Evolutionary conservation across 495 filamentous ascomycete genomes (phyloP).

Genomic region (Amniculicola lignicola): DNA sequence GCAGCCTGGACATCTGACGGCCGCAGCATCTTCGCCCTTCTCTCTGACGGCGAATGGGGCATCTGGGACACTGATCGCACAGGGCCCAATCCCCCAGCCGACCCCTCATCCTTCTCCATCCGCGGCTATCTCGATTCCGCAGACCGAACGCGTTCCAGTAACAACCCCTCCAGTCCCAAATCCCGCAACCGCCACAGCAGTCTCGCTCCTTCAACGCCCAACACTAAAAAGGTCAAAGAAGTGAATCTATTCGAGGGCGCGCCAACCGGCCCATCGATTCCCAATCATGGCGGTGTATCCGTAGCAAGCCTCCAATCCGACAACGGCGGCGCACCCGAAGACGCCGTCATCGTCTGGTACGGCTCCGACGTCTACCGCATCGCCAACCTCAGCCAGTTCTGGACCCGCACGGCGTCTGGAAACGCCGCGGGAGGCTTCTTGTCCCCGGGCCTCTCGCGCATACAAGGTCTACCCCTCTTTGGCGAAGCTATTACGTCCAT

Average conservation of each 20-base stretch:
- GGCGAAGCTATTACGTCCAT: constrained; percentile 37
- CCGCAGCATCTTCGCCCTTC: constrained; percentile 68
- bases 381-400: constrained; percentile 39
- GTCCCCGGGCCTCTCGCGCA: constrained; percentile 30
- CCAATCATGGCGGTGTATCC: constrained; percentile 61
- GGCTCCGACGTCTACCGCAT: constrained; percentile 40
- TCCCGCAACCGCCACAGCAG: constrained; percentile 39
- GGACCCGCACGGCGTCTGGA: constrained; percentile 35
- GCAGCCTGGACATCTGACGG: constrained; percentile 82
- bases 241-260: constrained; percentile 54
- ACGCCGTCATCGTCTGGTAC: constrained; percentile 45
- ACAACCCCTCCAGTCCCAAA: constrained; percentile 10
- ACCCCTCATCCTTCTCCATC: constrained; percentile 62
- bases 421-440: constrained; percentile 32
- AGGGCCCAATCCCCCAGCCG: constrained; percentile 58
- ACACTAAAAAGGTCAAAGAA: constrained; percentile 62
- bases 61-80: constrained; percentile 83
- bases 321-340: constrained; percentile 34
- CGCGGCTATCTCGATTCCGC: constrained; percentile 61
- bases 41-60: constrained; percentile 88
- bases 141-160: constrained; percentile 26
- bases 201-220: constrained; percentile 82
- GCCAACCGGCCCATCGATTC: constrained; percentile 37
- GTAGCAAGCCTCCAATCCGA: constrained; percentile 42
- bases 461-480: constrained; percentile 33